phyloP scores from a whole-genome alignment of 1,284 basidiomycete genomes.

The Chalciporus piperatoides region DNA sequence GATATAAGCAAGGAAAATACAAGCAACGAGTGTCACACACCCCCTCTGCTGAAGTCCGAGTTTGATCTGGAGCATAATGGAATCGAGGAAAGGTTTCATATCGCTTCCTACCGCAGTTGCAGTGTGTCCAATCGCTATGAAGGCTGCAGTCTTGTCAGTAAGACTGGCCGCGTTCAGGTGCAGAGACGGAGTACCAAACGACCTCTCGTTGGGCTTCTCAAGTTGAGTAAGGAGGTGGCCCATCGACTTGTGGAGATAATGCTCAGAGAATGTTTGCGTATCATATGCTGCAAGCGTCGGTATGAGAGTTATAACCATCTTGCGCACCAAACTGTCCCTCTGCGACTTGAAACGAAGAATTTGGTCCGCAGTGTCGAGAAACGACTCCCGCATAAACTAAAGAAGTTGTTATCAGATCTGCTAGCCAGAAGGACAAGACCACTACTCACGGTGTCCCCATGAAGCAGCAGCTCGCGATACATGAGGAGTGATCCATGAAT shows the following conservation, averaged over 20 bases:
- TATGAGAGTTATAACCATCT: constrained; percentile 92
- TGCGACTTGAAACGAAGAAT: constrained; percentile 88
- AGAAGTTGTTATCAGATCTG: constrained; percentile 1
- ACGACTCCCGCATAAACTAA: constrained; percentile 93
- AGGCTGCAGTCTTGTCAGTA: constrained; percentile 51
- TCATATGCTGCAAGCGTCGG: constrained; percentile 94
- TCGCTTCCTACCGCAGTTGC: constrained; percentile 89
- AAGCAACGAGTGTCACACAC: constrained; percentile 42
- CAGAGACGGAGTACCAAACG: constrained; percentile 59
- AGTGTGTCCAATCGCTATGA: constrained; percentile 95
- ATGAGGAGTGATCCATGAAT: constrained; percentile 94
- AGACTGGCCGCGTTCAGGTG: background rate
- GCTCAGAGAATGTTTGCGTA: constrained; percentile 84
- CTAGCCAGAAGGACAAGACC: background rate
- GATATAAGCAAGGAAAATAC: constrained; percentile 12
- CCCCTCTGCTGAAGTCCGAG: constrained; percentile 82
- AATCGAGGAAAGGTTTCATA: constrained; percentile 95
- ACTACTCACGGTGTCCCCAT: constrained; percentile 83
- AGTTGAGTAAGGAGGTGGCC: constrained; percentile 85
- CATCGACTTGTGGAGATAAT: constrained; percentile 91
- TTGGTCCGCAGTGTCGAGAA: constrained; percentile 86
- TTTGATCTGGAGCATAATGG: constrained; percentile 90
- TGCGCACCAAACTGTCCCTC: constrained; percentile 82
- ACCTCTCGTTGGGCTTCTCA: constrained; percentile 85
- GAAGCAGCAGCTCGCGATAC: constrained; percentile 87